A percentile compares a stretch with the other conserved stretches of the same genome.
Conservation (phyloP, 2,329 filamentous ascomycete genomes). For the Xylaria sp. region DNA sequence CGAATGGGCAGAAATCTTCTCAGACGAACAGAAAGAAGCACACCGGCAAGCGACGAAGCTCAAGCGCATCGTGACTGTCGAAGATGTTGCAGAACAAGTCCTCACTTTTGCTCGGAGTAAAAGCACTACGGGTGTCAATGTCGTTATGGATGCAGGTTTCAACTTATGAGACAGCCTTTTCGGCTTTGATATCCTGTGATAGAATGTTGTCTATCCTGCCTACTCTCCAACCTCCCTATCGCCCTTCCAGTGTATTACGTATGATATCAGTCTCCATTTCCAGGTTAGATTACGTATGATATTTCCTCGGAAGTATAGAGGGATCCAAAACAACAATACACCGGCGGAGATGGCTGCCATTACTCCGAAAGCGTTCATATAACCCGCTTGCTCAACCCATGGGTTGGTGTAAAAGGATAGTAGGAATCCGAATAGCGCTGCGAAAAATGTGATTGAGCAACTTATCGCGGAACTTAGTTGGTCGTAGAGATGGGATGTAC, state of each 20-base stretch:
- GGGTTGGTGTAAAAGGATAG: conserved; percentile 66
- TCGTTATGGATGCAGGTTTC: conserved; percentile 54
- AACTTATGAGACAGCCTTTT: conserved; percentile 12
- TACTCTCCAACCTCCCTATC: conserved; percentile 63
- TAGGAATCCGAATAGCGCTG: conserved; percentile 62
- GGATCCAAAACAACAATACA: conserved; percentile 54
- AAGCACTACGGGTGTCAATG: conserved; percentile 59
- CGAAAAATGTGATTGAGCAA: conserved; percentile 3
- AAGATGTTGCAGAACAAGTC: conserved; percentile 62
- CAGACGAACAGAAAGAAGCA: conserved; percentile 59
- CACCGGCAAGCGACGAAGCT: conserved; percentile 63
- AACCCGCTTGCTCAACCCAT: conserved; percentile 58
- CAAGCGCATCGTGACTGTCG: conserved; percentile 62
- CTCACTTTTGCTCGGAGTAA: conserved; percentile 54
- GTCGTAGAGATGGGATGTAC: too few relatives aligned
- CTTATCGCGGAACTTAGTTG: not conserved
- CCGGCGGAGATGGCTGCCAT: conserved; percentile 61
- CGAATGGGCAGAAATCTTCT: conserved; percentile 69
- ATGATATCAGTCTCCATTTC: conserved; percentile 54
- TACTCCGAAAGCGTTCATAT: conserved; percentile 57
- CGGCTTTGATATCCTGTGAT: not conserved
- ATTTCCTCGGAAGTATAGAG: conserved; percentile 59
- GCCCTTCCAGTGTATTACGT: conserved; percentile 55
- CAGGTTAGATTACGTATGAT: conserved; percentile 53
- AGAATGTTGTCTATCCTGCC: not conserved